phyloP scores from a whole-genome alignment of 2,329 filamentous ascomycete genomes.

The Diaporthe helianthi region DNA sequence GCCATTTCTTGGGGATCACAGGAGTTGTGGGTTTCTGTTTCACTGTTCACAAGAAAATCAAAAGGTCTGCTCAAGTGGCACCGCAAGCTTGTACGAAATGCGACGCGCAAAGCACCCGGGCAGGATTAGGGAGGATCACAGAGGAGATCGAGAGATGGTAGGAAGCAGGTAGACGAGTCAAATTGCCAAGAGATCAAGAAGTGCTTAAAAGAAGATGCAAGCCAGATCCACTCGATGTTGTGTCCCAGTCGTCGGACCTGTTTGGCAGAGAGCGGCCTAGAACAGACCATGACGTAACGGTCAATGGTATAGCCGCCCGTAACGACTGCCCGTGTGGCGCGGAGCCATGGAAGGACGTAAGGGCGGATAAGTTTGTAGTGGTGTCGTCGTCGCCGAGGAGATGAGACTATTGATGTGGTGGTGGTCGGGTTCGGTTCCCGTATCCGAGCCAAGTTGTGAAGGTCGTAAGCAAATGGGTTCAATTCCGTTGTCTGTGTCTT shows the following conservation, averaged over 20 bases:
- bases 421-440: too few species aligned
- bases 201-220: not conserved
- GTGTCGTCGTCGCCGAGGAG: too few species aligned
- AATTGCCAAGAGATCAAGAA: conserved; percentile 9
- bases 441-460: too few species aligned
- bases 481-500: too few species aligned
- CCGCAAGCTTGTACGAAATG: not conserved
- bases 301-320: not conserved
- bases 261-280: not conserved
- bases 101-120: too few species aligned
- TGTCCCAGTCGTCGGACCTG: not conserved
- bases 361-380: too few species aligned
- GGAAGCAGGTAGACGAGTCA: not conserved
- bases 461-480: too few species aligned
- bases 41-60: not conserved
- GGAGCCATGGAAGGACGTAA: too few species aligned
- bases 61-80: too few species aligned
- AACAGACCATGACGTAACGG: conserved; percentile 20
- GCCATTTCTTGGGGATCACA: not conserved
- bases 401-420: too few species aligned
- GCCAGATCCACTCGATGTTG: not conserved
- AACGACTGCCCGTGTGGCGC: not conserved
- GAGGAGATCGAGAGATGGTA: not conserved
- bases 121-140: not conserved
- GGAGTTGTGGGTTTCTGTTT: not conserved